Base-by-base conservation (phyloP, 1,284 basidiomycete genomes). In the Golubevia sp. region DNA sequence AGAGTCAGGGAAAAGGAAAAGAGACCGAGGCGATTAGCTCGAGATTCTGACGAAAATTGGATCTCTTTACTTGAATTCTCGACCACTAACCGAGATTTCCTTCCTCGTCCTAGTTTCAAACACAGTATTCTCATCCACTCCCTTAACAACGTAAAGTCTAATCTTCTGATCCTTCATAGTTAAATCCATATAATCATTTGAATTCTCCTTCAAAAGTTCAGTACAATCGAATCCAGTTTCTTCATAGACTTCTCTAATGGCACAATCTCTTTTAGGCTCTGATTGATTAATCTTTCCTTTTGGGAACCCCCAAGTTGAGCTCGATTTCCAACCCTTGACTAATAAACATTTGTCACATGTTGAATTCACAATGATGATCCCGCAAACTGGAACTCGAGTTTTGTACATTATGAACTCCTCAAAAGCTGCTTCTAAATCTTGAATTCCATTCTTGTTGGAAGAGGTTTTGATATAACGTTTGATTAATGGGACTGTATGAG, bases 241-340 rank as follows among this genome's bases (percentile, higher is more conserved):
- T 54, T 83, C 81, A n/a, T n/a, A n/a, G 56, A 95, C 94, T 87
- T 98, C 95, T 80, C 95, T 89, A 64, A 92, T 88, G 4, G 95
- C 95, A 85, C 95, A 97, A 72, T 88, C 88, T 69, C 89, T 38
- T 79, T 74, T 38, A 82, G 69, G 87, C 70, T 91, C 88, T 50
- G 90, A 89, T 83, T 96, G 91, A 77, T 99, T 99, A 84, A 99
- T 99, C 86, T 99, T 99, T 58, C 97, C 97, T 83, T 97, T 94
- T 1, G 97, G 97, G 84, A 99, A 99, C 26, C 93, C 92, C 97
- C 97, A 99, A 3, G 94, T 92, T 3, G 96, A 92, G 24, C 91
- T 93, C 23, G 92, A 90, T 85, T 97, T 97, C 93, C 93, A 99
- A 3, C 97, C 97, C 84, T 97, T 96, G 57, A 99, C 81, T 23